Evolutionary conservation across 345 rosid genomes (phyloP).

Genomic region (Lepidium sativum): DNA sequence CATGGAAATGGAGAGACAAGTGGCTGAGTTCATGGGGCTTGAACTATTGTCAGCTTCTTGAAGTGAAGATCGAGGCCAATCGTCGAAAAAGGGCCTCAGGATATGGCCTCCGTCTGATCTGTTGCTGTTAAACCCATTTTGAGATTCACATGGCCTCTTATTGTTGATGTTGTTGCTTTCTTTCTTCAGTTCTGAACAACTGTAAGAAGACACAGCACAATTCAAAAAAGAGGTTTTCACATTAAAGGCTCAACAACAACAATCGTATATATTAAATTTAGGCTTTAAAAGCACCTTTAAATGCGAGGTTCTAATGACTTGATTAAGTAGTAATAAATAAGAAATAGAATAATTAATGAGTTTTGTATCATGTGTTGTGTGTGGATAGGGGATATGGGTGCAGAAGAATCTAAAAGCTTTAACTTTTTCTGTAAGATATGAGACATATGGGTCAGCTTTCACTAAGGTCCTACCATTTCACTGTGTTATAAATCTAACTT

Average conservation of each 20-base stretch:
- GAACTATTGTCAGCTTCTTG: constrained; percentile 36
- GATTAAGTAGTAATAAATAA: background rate
- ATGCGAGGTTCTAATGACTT: background rate
- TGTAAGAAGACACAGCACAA: background rate
- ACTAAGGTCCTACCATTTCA: constrained; percentile 27
- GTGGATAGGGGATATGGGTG: constrained; percentile 51
- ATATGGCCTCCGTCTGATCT: constrained; percentile 50
- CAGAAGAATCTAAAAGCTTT: constrained; percentile 47
- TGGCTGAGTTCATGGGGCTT: constrained; percentile 34
- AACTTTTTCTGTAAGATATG: constrained; percentile 25
- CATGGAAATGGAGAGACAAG: constrained; percentile 66
- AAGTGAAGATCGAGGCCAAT: constrained; percentile 56
- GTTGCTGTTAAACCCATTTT: constrained; percentile 23
- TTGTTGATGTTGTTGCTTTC: constrained; percentile 22
- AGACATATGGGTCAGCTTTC: constrained; percentile 39
- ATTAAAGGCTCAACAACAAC: background rate
- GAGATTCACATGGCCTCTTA: constrained; percentile 37
- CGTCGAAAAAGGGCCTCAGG: constrained; percentile 76
- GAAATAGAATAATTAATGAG: background rate
- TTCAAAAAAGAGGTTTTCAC: background rate
- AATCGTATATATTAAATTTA: background rate
- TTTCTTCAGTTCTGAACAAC: constrained; percentile 42
- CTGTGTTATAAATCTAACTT: background rate
- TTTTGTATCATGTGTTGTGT: constrained; percentile 14
- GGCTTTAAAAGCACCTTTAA: constrained; percentile 15